Evolutionary conservation across 2,329 filamentous ascomycete genomes (phyloP), one percentile per base, ranked within the genome.

Genomic region (Lomentospora prolificans): DNA sequence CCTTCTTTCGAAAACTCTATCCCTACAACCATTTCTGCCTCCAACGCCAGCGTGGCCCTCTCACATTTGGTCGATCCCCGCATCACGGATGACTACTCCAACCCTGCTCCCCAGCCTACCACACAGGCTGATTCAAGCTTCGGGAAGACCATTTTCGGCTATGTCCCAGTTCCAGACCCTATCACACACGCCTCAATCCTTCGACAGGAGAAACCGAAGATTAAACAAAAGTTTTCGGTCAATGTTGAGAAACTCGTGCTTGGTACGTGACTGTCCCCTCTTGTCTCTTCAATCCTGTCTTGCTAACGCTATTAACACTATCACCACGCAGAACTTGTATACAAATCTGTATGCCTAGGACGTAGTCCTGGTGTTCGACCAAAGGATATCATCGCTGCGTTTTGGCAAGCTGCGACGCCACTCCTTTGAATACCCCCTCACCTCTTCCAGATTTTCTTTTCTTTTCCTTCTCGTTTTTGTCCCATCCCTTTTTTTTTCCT

Each of bases 321-420:
- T 19, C 22, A 2, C n/a, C n/a, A 14, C 19, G 1, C 50, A 74
- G 71, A 74, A 63, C 59, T 75, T 50, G 64, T 65, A 0, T 56
- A 57, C 2, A 64, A 57, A 12, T 66, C 70, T 14, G 66, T 74
- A 5, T 75, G 72, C 41, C 59, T 75, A 6, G 72, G 72, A 7
- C 64, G 69, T 4, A 65, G 65, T 2, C 72, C 72, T 0, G 72
- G 70, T 0, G 57, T 74, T 8, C 66, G 72, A 5, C 69, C 69
- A 1, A 68, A 64, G 39, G 71, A 75, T 46, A 60, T 75, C 1
- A 61, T 71, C 51, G 60, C 52, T 14, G 67, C 70, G 7, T 61
- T 70, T 41, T 65, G 64, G 58, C 30, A 64, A 33, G 63, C 66
- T 31, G 28, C 50, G 3, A 36, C 27, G 6, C 4, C 24, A 19